Conservation (phyloP, 768 basidiomycete species). For the Cystobasidium onofrii region DNA sequence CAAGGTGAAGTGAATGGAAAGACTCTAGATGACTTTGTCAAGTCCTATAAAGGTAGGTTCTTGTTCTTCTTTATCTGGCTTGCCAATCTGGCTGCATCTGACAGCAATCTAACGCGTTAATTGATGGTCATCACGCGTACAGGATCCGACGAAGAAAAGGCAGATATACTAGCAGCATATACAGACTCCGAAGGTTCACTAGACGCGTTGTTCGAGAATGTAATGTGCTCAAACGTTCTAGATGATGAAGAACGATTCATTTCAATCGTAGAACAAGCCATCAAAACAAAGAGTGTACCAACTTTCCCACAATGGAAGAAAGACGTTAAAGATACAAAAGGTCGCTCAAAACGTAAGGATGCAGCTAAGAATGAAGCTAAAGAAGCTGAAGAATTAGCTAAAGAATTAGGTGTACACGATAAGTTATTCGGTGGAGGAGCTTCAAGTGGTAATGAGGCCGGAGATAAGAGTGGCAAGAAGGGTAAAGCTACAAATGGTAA, state of each 20-base stretch:
- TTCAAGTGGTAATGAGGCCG: neutral
- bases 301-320: conserved; percentile 56
- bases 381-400: conserved; percentile 41
- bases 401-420: conserved; percentile 42
- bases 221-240: conserved; percentile 63
- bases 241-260: conserved; percentile 82
- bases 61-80: neutral
- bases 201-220: conserved; percentile 68
- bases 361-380: conserved; percentile 39
- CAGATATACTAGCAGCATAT: conserved; percentile 72
- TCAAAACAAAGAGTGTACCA: conserved; percentile 57
- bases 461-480: neutral
- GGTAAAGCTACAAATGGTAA: neutral
- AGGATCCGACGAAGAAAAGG: conserved; percentile 79
- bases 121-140: conserved; percentile 30
- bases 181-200: conserved; percentile 63
- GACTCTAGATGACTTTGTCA: conserved; percentile 86
- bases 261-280: conserved; percentile 58
- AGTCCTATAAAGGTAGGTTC: conserved; percentile 76
- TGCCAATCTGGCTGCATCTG: no score
- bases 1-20: conserved; percentile 38
- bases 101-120: neutral
- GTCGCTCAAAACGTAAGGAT: conserved; percentile 41
- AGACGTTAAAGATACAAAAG: conserved; percentile 70
- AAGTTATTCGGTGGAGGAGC: conserved; percentile 37